A percentile compares a stretch with the other conserved stretches of the same genome.
Conservation (phyloP, 108 stramenopile genomes). For the Ochromonas danica region DNA sequence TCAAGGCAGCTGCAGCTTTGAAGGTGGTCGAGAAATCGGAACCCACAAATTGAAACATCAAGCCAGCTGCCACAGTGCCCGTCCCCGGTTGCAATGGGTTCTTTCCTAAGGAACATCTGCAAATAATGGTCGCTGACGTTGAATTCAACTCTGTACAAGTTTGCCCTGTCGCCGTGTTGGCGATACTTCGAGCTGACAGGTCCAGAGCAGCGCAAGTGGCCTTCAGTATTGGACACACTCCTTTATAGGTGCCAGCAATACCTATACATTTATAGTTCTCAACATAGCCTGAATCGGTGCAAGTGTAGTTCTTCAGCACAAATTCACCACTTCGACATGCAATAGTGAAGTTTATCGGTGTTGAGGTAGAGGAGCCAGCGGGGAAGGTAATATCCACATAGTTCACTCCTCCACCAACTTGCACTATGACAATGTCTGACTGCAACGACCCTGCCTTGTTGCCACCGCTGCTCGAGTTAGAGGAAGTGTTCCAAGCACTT, state of each 20-base stretch:
- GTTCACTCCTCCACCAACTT: too few species aligned
- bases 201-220: not conserved
- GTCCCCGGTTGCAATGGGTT: not conserved
- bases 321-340: not conserved
- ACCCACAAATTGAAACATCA: too few species aligned
- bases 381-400: not conserved
- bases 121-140: not conserved
- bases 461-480: too few species aligned
- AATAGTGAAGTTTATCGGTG: not conserved
- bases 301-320: not conserved
- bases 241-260: not conserved
- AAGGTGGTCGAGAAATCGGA: not conserved
- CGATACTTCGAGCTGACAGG: not conserved
- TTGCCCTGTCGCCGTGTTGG: not conserved
- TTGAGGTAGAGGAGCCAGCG: not conserved
- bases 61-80: not conserved
- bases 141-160: not conserved
- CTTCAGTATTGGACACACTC: not conserved
- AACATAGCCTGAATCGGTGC: not conserved
- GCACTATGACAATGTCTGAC: too few species aligned
- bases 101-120: not conserved
- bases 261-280: not conserved
- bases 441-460: too few species aligned
- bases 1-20: not conserved
- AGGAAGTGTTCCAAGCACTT: too few species aligned